Percentiles rank a stretch among this genome's conserved stretches.
These are phyloP conservation scores for Magnaporthiopsis poae DNA, from an alignment of 2,329 filamentous ascomycete species.

Conservation along the genomic window DNA sequence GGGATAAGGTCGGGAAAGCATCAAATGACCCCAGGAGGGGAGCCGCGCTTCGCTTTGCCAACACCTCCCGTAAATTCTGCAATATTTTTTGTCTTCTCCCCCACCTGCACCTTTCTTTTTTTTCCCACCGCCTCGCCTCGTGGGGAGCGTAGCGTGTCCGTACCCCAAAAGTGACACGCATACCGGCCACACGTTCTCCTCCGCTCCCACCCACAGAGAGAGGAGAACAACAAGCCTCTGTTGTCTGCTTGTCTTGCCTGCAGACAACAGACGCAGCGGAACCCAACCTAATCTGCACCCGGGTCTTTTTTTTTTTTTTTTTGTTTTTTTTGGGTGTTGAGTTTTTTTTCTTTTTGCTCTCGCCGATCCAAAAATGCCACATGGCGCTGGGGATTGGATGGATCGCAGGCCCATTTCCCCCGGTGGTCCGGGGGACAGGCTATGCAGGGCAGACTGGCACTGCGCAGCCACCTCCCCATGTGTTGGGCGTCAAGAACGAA, in stretches of 20 bases:
- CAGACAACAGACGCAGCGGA: neutral
- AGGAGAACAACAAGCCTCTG: neutral
- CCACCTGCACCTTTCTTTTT: neutral
- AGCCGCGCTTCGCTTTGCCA: too few relatives aligned
- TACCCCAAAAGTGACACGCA: neutral
- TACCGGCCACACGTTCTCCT: neutral
- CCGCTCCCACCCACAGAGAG: neutral
- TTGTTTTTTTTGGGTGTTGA: too few relatives aligned
- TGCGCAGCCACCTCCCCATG: neutral
- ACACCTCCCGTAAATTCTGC: too few relatives aligned
- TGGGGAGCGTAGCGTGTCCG: neutral
- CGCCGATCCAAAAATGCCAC: neutral
- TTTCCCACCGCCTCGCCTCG: neutral
- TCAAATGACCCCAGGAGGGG: too few relatives aligned
- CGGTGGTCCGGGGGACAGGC: too few relatives aligned
- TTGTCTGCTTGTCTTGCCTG: neutral
- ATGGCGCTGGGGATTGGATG: neutral
- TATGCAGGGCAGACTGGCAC: neutral
- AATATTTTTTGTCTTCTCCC: too few relatives aligned
- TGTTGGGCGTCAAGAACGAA: neutral
- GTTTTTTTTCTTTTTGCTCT: neutral
- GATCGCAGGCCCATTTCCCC: neutral
- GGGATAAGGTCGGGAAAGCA: too few relatives aligned
- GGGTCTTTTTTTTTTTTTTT: neutral
- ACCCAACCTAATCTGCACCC: neutral